A percentile compares a stretch with the other conserved stretches of the same genome.
These are phyloP conservation scores for Talaromyces adpressus DNA, from an alignment of 495 filamentous ascomycete genomes.

Conservation along the genomic window DNA sequence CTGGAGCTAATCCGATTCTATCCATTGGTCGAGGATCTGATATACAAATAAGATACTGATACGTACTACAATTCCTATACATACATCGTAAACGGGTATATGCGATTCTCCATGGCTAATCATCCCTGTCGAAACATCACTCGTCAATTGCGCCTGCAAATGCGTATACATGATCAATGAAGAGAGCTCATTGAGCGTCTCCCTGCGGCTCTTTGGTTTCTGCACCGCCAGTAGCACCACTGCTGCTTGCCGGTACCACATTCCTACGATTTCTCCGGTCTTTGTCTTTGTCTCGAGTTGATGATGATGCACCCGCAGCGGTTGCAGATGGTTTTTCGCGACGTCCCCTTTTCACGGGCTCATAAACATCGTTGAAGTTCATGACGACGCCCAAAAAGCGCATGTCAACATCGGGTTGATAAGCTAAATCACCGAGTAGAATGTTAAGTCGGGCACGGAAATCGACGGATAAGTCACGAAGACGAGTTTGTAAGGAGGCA, in stretches of 20 bases:
- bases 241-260: not conserved
- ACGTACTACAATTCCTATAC: not conserved
- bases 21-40: not conserved
- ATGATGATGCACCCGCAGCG: conserved; percentile 13
- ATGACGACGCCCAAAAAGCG: conserved; percentile 90
- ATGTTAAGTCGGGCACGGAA: conserved; percentile 72
- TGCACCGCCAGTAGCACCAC: not conserved
- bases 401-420: conserved; percentile 94
- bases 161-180: not conserved
- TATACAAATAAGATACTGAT: too few species aligned
- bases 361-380: conserved; percentile 98
- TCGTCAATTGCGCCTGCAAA: not conserved
- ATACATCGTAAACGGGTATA: conserved; percentile 1
- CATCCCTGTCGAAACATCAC: not conserved
- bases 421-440: conserved; percentile 80
- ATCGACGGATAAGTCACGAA: conserved; percentile 60
- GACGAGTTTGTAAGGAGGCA: conserved; percentile 61
- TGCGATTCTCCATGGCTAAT: not conserved
- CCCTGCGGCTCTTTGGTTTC: not conserved
- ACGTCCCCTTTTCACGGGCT: conserved; percentile 55
- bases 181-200: not conserved
- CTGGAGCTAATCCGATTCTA: not conserved
- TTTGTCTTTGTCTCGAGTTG: conserved; percentile 1
- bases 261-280: not conserved
- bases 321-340: conserved; percentile 15